These are phyloP conservation scores for Avena sativa DNA, from an alignment of 176 grass and related monocot genomes.

Conservation along the genomic window DNA sequence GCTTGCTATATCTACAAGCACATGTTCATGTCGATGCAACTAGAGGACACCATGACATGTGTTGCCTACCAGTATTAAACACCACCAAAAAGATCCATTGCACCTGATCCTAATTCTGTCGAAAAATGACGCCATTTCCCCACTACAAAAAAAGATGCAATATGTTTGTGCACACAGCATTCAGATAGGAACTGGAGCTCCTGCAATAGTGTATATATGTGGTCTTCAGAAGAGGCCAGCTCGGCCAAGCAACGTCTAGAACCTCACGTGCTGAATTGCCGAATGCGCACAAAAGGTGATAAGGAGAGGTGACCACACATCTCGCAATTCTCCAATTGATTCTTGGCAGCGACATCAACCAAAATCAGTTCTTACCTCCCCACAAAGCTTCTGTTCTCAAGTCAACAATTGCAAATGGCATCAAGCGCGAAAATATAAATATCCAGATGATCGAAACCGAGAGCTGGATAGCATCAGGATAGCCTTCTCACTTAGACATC, in stretches of 20 bases:
- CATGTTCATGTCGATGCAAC: neutral
- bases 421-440: too few relatives aligned
- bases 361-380: too few relatives aligned
- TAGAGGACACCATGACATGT: slow-evolving; percentile 6
- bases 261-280: slow-evolving; percentile 55
- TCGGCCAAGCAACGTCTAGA: slow-evolving; percentile 46
- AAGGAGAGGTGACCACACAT: neutral
- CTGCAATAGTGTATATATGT: slow-evolving; percentile 11
- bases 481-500: too few relatives aligned
- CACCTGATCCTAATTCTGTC: slow-evolving; percentile 41
- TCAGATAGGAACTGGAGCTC: slow-evolving; percentile 26
- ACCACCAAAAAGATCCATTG: slow-evolving; percentile 26
- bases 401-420: slow-evolving; percentile 14
- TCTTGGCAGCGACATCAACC: too few relatives aligned
- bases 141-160: neutral
- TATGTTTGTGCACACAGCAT: neutral
- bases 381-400: too few relatives aligned
- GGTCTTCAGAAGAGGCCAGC: neutral
- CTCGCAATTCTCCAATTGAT: too few relatives aligned
- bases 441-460: too few relatives aligned
- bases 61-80: neutral
- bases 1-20: neutral
- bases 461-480: too few relatives aligned
- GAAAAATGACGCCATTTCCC: neutral
- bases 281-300: neutral